A percentile compares a stretch with the other conserved stretches of the same genome.
Evolutionary conservation across 2,329 filamentous ascomycete species (phyloP).

Genomic region (Lithohypha guttulata): DNA sequence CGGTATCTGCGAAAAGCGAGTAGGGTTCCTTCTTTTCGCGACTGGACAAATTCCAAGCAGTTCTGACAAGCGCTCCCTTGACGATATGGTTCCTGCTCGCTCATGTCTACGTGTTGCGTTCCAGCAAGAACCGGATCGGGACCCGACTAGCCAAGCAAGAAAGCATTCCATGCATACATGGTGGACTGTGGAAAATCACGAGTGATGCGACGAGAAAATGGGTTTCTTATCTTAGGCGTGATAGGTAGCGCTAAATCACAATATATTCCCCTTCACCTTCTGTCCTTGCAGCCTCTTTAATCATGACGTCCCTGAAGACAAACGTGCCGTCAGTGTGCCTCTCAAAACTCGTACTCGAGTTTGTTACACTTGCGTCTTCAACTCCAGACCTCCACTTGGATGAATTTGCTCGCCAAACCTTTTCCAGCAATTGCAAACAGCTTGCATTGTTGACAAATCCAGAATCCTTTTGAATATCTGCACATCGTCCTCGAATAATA

Average conservation of each 20-base stretch:
- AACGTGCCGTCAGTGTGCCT: neutral
- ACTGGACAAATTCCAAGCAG: too few species aligned
- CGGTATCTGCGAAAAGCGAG: too few species aligned
- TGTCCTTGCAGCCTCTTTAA: constrained; percentile 1
- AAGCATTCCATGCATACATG: too few species aligned
- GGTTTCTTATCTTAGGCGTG: neutral
- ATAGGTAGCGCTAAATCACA: neutral
- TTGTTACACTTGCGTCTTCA: neutral
- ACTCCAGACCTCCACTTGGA: constrained; percentile 19
- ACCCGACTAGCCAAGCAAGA: too few species aligned
- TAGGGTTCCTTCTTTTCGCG: too few species aligned
- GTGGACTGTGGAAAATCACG: neutral
- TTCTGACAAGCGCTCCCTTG: too few species aligned
- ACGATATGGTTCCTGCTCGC: too few species aligned
- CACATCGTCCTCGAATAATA: constrained; percentile 67
- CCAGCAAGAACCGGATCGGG: too few species aligned
- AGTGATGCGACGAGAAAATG: neutral
- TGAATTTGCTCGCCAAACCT: constrained; percentile 52
- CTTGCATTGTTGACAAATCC: constrained; percentile 91
- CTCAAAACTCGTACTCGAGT: neutral
- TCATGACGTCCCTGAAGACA: constrained; percentile 4
- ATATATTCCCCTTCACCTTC: constrained; percentile 5
- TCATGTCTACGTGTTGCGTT: too few species aligned
- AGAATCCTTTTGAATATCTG: constrained; percentile 75
- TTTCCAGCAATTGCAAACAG: constrained; percentile 74